Percentiles rank a stretch among this genome's conserved stretches.
Conservation (phyloP, 1,284 basidiomycete species). For the Papiliotrema fonsecae region DNA sequence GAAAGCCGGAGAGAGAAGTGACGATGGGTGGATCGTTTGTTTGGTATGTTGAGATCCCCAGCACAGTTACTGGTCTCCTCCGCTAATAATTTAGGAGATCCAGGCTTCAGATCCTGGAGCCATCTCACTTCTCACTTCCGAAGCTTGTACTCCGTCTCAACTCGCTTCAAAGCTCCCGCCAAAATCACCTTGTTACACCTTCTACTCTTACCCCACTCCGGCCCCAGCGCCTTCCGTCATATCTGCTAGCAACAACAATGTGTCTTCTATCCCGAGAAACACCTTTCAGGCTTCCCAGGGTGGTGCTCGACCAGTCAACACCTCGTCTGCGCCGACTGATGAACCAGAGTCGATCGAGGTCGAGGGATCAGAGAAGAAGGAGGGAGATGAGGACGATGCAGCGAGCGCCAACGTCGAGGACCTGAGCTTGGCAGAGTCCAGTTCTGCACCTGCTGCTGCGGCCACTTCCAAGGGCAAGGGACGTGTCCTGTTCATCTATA, state of each 20-base stretch:
- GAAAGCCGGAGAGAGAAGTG: constrained; percentile 54
- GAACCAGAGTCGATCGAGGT: constrained; percentile 5
- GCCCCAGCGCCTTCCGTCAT: constrained; percentile 17
- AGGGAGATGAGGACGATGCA: too few species aligned
- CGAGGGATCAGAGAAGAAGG: not conserved
- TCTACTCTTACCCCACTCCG: constrained; percentile 64
- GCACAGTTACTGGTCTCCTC: not conserved
- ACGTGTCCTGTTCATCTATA: constrained; percentile 72
- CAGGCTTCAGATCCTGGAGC: constrained; percentile 22
- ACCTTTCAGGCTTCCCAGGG: constrained; percentile 41
- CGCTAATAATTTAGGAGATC: constrained; percentile 32
- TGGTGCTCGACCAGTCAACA: constrained; percentile 27
- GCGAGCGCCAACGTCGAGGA: constrained; percentile 10
- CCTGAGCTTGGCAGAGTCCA: constrained; percentile 1
- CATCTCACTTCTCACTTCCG: constrained; percentile 32
- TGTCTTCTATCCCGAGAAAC: constrained; percentile 20
- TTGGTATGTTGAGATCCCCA: constrained; percentile 53
- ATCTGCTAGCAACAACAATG: constrained; percentile 10
- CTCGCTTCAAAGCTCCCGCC: constrained; percentile 43
- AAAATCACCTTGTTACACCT: constrained; percentile 55
- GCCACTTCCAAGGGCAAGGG: constrained; percentile 23
- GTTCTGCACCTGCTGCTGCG: constrained; percentile 7
- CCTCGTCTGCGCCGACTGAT: constrained; percentile 9
- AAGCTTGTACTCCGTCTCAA: constrained; percentile 47
- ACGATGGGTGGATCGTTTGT: constrained; percentile 56